These are phyloP conservation scores for Arabis hirsuta DNA, from an alignment of 345 rosid species.

Conservation along the genomic window DNA sequence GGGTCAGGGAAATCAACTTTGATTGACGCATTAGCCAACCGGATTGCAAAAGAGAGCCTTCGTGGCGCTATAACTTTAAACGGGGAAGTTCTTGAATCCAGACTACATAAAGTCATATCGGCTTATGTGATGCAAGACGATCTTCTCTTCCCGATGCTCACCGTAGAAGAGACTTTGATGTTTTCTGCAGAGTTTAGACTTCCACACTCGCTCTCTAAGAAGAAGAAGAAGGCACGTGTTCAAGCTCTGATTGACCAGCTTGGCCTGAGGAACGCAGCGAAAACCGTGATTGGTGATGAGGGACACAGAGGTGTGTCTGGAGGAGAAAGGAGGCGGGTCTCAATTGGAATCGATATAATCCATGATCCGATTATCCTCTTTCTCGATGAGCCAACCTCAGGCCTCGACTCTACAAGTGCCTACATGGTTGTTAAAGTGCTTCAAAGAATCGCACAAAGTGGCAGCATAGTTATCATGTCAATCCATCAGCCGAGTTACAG, in stretches of 20 bases:
- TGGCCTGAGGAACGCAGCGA: conserved; percentile 69
- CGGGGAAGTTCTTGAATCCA: conserved; percentile 70
- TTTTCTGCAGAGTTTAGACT: conserved; percentile 93
- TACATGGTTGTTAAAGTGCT: conserved; percentile 92
- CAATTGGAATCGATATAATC: conserved; percentile 73
- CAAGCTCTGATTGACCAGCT: conserved; percentile 87
- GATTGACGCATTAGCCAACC: conserved; percentile 86
- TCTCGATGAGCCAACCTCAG: conserved; percentile 95
- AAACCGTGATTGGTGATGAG: conserved; percentile 90
- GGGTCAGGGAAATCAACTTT: conserved; percentile 94
- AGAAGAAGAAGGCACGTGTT: conserved; percentile 72
- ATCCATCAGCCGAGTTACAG: conserved; percentile 94
- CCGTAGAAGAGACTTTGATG: conserved; percentile 90
- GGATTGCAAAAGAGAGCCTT: conserved; percentile 77
- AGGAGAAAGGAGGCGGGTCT: conserved; percentile 88
- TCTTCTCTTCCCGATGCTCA: conserved; percentile 89
- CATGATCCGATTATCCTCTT: conserved; percentile 87
- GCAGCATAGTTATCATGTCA: conserved; percentile 91
- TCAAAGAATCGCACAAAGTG: conserved; percentile 81
- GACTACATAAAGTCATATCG: conserved; percentile 76
- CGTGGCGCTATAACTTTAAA: conserved; percentile 72
- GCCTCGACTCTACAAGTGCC: conserved; percentile 92
- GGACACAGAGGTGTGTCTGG: conserved; percentile 94
- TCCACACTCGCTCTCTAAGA: conserved; percentile 74
- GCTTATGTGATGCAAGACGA: conserved; percentile 98